Conservation (phyloP, 1,139 yeast genomes). For the Yamadazyma jaroonii region DNA sequence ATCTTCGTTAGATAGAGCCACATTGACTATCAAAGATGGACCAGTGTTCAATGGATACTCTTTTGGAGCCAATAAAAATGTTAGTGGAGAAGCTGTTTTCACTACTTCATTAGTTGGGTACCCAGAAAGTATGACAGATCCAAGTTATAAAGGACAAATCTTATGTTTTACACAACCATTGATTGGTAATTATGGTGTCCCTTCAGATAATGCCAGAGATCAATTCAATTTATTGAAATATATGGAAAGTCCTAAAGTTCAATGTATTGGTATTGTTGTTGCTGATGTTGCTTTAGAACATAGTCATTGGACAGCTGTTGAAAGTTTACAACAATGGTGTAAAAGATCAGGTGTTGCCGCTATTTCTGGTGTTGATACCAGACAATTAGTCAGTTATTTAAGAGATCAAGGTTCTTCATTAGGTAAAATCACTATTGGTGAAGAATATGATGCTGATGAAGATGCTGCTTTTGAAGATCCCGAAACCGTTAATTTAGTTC, state of each 20-base stretch:
- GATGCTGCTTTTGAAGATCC: slow-evolving; percentile 93
- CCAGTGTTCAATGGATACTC: slow-evolving; percentile 92
- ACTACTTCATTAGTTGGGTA: slow-evolving; percentile 97
- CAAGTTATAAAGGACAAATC: slow-evolving; percentile 94
- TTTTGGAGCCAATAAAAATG: slow-evolving; percentile 88
- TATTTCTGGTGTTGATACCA: slow-evolving; percentile 93
- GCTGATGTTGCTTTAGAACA: slow-evolving; percentile 93
- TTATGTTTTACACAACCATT: slow-evolving; percentile 95
- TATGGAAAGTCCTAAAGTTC: slow-evolving; percentile 87
- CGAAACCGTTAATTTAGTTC: slow-evolving; percentile 86
- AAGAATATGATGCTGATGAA: slow-evolving; percentile 86
- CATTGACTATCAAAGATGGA: slow-evolving; percentile 87
- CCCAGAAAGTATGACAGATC: slow-evolving; percentile 98
- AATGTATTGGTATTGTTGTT: slow-evolving; percentile 94
- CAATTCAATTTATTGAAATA: slow-evolving; percentile 80
- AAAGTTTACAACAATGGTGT: slow-evolving; percentile 93
- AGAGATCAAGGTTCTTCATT: slow-evolving; percentile 95
- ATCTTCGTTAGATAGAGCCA: slow-evolving; percentile 69
- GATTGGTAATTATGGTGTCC: slow-evolving; percentile 98
- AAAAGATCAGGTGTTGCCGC: slow-evolving; percentile 96
- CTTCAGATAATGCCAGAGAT: slow-evolving; percentile 77
- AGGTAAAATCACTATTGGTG: slow-evolving; percentile 87
- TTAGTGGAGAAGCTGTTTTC: slow-evolving; percentile 96
- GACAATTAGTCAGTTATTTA: slow-evolving; percentile 86
- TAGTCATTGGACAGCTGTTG: slow-evolving; percentile 99